These are phyloP conservation scores for Bruguiera gymnorhiza DNA, from an alignment of 345 rosid species.

Conservation along the genomic window DNA sequence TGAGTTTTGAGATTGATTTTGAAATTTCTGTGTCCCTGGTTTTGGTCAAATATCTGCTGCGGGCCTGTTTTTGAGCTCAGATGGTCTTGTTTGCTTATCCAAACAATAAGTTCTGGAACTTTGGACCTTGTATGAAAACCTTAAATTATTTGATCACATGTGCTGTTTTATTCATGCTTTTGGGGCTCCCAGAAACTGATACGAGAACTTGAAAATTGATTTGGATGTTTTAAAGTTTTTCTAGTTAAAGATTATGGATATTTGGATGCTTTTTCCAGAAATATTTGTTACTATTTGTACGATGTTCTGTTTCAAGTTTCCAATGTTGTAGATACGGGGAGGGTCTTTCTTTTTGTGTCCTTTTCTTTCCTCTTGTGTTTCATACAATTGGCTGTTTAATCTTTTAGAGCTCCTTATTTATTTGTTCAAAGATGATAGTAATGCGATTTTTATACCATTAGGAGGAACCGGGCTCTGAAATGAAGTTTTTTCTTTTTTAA, in stretches of 20 bases:
- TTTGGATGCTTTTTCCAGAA: not conserved
- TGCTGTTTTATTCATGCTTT: not conserved
- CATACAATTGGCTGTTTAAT: not conserved
- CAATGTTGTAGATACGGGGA: not conserved
- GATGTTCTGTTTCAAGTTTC: not conserved
- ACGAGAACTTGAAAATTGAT: not conserved
- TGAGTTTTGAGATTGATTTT: slow-evolving; percentile 12
- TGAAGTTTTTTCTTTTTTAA: not conserved
- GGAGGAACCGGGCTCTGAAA: no score
- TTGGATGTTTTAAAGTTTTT: not conserved
- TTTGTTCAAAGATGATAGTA: not conserved
- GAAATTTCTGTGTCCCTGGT: not conserved
- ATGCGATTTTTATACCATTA: no score
- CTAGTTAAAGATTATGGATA: not conserved
- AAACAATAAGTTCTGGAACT: not conserved
- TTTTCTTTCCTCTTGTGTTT: not conserved
- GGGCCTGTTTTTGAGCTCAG: not conserved
- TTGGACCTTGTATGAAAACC: not conserved
- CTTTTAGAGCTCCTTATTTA: no score
- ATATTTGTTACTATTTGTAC: not conserved
- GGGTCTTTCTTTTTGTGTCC: not conserved
- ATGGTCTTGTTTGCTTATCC: not conserved
- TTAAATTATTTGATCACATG: slow-evolving; percentile 3
- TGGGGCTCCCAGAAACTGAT: not conserved
- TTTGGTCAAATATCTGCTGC: not conserved